phyloP scores from a whole-genome alignment of 2,329 filamentous ascomycete genomes.

The Colletotrichum sidae region DNA sequence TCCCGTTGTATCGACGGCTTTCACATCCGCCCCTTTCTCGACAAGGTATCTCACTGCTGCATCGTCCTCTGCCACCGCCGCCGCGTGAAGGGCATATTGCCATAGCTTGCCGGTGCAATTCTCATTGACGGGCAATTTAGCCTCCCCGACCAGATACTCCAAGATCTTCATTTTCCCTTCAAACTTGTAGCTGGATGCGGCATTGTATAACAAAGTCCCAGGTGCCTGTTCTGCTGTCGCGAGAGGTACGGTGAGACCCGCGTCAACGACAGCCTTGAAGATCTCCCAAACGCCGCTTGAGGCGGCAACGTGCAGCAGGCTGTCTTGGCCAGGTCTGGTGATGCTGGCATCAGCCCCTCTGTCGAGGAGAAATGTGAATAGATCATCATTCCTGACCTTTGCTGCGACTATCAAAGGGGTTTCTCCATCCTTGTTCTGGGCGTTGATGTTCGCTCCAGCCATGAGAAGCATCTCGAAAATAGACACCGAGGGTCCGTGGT shows the following conservation, averaged over 20 bases:
- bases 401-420: constrained; percentile 31
- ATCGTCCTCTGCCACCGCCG: background rate
- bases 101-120: background rate
- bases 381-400: background rate
- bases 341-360: background rate
- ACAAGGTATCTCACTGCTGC: constrained; percentile 11
- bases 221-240: background rate
- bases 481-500: background rate
- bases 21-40: background rate
- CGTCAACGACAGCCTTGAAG: background rate
- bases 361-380: background rate
- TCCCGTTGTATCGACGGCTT: constrained; percentile 8
- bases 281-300: background rate
- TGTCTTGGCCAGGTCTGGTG: background rate
- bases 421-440: constrained; percentile 27
- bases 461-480: constrained; percentile 27
- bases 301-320: constrained; percentile 10
- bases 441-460: constrained; percentile 25
- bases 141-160: constrained; percentile 37
- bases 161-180: constrained; percentile 11
- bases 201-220: background rate
- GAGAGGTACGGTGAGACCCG: constrained; percentile 2
- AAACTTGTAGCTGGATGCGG: background rate
- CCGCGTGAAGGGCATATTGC: background rate
- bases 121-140: constrained; percentile 6